Evolutionary conservation across 805 yeast species (phyloP).

Genomic region (Teunomyces gatunensis): DNA sequence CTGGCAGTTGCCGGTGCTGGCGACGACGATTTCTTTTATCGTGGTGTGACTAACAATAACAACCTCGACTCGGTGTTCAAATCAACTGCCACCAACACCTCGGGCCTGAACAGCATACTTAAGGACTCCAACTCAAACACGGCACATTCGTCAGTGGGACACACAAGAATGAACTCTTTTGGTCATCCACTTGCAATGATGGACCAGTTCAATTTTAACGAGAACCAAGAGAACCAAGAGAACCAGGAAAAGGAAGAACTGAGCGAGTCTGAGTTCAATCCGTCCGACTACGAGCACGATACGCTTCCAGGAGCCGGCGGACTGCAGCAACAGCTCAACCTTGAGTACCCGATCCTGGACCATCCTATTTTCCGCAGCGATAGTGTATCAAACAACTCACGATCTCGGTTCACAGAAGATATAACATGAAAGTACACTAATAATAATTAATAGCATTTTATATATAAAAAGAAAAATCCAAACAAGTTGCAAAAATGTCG

Average conservation of each 20-base stretch:
- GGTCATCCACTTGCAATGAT: constrained; percentile 21
- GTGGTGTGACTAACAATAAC: constrained; percentile 43
- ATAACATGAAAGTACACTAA: constrained; percentile 8
- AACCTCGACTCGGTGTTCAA: constrained; percentile 40
- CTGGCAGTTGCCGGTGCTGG: constrained; percentile 12
- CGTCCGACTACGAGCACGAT: constrained; percentile 18
- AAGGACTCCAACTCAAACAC: constrained; percentile 9
- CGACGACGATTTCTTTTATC: constrained; percentile 36
- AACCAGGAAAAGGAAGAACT: constrained; percentile 8
- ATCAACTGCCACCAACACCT: constrained; percentile 5
- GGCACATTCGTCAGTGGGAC: constrained; percentile 13
- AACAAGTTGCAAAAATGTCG: neutral
- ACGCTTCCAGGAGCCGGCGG: constrained; percentile 3
- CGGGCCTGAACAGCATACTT: constrained; percentile 7
- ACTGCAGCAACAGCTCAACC: neutral
- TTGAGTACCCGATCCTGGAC: constrained; percentile 1
- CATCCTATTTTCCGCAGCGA: constrained; percentile 7
- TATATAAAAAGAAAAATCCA: no score
- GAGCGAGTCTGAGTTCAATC: constrained; percentile 15
- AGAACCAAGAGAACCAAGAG: constrained; percentile 14
- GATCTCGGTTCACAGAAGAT: constrained; percentile 22
- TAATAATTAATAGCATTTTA: neutral
- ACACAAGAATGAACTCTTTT: constrained; percentile 27
- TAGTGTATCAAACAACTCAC: constrained; percentile 20
- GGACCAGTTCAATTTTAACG: constrained; percentile 21